Base-by-base conservation (phyloP, 345 rosid genomes). In the Acer campestre region DNA sequence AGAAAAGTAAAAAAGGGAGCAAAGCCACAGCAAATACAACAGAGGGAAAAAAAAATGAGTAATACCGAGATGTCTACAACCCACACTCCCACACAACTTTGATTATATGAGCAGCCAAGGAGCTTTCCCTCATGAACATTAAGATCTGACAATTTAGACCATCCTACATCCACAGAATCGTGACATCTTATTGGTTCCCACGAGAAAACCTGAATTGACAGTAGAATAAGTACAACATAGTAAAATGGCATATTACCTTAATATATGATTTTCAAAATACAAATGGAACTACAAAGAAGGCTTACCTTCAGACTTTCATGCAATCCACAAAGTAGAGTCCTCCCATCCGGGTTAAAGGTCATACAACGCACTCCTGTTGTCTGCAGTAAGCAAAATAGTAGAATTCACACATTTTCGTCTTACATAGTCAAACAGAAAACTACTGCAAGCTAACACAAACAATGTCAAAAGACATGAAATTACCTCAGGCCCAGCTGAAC, bases 51-150 rank as follows among this genome's bases (percentile, higher is more conserved):
- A 73, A 73, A 56, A 73, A 73, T 7, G 76, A 68, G 72, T 55
- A 73, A 79, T 93, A 95, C 99, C 91, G 96, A 90, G 86, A 93
- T 91, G 82, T 93, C 99, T 49, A 91, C 99, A 78, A 95, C 99
- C 99, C 99, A 95, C 58, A 95, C 97, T 81, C 98, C 99, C 23
- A 95, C 99, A 77, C 99, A 95, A 79, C 91, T 95, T 83, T 95
- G 99, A 83, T 96, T 96, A 82, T 88, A 94, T 13, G 99, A 96
- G 91, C 99, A 96, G 67, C 97, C 98, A 73, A 96, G 98, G 78
- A 96, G 99, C 89, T 96, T 96, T 63, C 97, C 99, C 83, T 94
- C 98, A 35, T 93, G 94, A 79, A 96, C 90, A 88, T 90, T 92
- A 81, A 96, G 94, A 86, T 96, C 99, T 35, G 94, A 91, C 89